Base-by-base conservation (phyloP, 2,329 filamentous ascomycete species). In the Raffaelea deltoideospora region DNA sequence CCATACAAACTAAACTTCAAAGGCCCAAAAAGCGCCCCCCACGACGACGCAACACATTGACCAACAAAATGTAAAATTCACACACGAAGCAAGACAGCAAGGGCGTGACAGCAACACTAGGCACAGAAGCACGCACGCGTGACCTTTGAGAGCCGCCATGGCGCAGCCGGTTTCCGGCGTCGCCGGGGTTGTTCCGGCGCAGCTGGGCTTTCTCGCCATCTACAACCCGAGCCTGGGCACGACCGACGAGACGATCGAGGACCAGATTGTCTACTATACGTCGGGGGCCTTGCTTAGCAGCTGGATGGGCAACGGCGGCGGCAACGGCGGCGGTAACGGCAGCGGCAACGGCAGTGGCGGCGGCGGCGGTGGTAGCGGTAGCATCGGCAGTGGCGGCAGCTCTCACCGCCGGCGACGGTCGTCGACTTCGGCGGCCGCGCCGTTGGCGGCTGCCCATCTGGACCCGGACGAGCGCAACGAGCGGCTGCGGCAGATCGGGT, bases 201-300 rank as follows among this genome's bases (percentile, higher is more conserved):
- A 83, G 52, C 72, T 96, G 22, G 81, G 83, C 49, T 96, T 90
- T 56, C 70, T 98, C 32, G 77, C 88, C 54, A 92, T 98, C 54
- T 98, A 93, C 67, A 96, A 93, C 55, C 90, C 92, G 24, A 49
- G 48, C 27, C 69, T 54, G 10, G 60, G 62, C 27, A 50, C 55
- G 10, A 63, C 59, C 13, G 80, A 86, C 53, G 79, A 85, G 51
- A 80, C 76, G 3, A 62, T 87, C 44, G 64, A 71, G 35, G 69
- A 88, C 48, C 84, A 98, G 59, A 84, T 96, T 44, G 83, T 95
- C 47, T 98, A 94, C 64, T 95, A 93, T 60, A 80, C 81, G 49
- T 85, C 83, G 6, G 56, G 67, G 3, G 5, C 23, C 4, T 2
- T 3, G n/a, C 20, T 15, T 20, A 14, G 17, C 21, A 30, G 27